These are phyloP conservation scores for Colletotrichum caudatum DNA, from an alignment of 2,329 filamentous ascomycete species.

Conservation along the genomic window DNA sequence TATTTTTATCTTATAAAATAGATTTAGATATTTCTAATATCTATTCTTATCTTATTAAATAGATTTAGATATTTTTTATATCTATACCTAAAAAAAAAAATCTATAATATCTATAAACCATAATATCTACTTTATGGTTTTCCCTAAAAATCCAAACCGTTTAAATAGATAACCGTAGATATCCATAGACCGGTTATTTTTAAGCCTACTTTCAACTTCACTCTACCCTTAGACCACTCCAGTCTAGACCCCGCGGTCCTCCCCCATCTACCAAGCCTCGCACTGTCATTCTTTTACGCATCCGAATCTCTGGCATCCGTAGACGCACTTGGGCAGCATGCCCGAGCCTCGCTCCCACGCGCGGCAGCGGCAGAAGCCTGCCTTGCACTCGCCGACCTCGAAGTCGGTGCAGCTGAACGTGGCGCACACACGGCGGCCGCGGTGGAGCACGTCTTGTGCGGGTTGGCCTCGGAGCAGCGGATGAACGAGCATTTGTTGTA, in stretches of 20 bases:
- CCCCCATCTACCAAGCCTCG: constrained; percentile 6
- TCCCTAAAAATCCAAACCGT: no score
- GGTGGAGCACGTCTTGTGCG: constrained; percentile 23
- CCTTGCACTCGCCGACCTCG: constrained; percentile 1
- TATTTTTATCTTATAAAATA: no score
- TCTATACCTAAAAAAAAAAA: no score
- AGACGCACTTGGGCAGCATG: neutral
- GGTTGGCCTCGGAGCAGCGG: constrained; percentile 13
- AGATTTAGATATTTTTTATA: no score
- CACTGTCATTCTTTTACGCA: constrained; percentile 12
- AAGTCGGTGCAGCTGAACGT: constrained; percentile 4
- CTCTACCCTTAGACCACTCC: neutral
- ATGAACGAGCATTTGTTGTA: constrained; percentile 12
- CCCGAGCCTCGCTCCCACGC: neutral
- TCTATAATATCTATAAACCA: no score
- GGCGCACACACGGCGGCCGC: constrained; percentile 15
- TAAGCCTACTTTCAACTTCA: no score
- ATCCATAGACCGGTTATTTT: no score
- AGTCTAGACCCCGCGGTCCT: no score
- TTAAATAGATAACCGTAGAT: no score
- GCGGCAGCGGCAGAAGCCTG: constrained; percentile 6
- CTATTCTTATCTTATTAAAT: no score
- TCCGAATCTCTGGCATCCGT: neutral
- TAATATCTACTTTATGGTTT: no score
- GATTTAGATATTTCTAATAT: no score